Evolutionary conservation across 2,329 filamentous ascomycete genomes (phyloP), one percentile per base, ranked within the genome.

Genomic region (Peltaster fructicola): DNA sequence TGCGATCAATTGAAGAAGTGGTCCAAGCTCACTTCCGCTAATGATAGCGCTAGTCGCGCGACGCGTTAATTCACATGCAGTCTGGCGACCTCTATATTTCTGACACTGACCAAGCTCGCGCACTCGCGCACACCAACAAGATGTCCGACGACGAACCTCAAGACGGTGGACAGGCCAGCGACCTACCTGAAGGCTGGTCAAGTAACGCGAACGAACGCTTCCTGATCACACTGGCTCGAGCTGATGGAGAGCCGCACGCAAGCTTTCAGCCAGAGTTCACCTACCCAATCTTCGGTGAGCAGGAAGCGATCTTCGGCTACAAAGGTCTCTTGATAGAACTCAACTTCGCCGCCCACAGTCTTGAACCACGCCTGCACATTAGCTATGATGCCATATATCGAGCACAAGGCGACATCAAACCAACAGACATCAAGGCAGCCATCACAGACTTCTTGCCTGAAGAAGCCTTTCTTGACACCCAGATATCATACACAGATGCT

Each of bases 231-330:
- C 59, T 78, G 17, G 53, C 68, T 10, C 54, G 57, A 19, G 58
- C 65, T 7, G 51, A 57, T 5, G 49, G 56, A 10, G 51, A 52
- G 6, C 57, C 59, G 17, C 27, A 29, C 8, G 27, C 31, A 6
- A 24, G 38, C 4, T 95, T 98, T 51, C 64, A 79, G 32, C 90
- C 88, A 0, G 67, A 68, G 44, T 90, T 84, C 49, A 93, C 85
- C 10, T 92, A 95, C 51, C 61, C 80, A 2, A 76, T 98, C 35
- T 93, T 95, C 39, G 81, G 81, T 42, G 76, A 95, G n/a, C 74
- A 88, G 6, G 82, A 98, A 51, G 67, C 65, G 15, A 85, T 95
- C 35, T 84, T 91, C 40, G 85, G 85, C 17, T 92, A 93, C 59
- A 73, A 81, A 47, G 70, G 71, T 26, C 63, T 92, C 27, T 69